These are phyloP conservation scores for Pterula multifida DNA, from an alignment of 1,284 basidiomycete species.

Conservation along the genomic window DNA sequence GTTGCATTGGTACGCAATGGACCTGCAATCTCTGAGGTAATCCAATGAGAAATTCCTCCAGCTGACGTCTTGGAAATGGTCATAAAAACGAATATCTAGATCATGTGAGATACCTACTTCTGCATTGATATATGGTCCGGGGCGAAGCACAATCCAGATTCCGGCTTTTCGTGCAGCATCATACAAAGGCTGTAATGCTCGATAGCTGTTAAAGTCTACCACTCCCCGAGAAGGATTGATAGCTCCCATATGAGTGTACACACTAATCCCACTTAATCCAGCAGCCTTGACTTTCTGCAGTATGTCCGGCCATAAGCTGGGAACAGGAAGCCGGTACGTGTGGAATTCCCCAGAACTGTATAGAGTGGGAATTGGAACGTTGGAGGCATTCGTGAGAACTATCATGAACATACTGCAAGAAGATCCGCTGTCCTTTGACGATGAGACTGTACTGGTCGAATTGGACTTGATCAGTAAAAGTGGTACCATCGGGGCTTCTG, in stretches of 20 bases:
- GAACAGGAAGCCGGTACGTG: constrained; percentile 71
- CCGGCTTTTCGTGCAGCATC: constrained; percentile 51
- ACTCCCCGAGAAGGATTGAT: constrained; percentile 67
- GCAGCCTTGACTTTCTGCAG: constrained; percentile 73
- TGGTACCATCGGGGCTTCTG: not conserved
- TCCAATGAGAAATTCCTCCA: constrained; percentile 73
- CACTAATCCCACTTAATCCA: constrained; percentile 66
- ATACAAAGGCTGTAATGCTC: constrained; percentile 40
- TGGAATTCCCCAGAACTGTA: constrained; percentile 69
- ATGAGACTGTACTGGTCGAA: constrained; percentile 51
- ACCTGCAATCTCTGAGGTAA: constrained; percentile 32
- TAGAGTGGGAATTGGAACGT: not conserved
- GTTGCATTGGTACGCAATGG: constrained; percentile 38
- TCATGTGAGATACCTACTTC: constrained; percentile 49
- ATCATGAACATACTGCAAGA: constrained; percentile 37
- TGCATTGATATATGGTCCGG: constrained; percentile 55
- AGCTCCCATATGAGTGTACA: constrained; percentile 67
- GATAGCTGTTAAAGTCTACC: constrained; percentile 58
- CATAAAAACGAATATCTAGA: not conserved
- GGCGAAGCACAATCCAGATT: not conserved
- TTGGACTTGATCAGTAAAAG: not conserved
- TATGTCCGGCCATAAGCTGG: constrained; percentile 71
- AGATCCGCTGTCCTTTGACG: constrained; percentile 40
- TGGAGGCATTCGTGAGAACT: not conserved
- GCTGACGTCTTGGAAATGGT: constrained; percentile 31